Percentiles rank a stretch among this genome's conserved stretches.
These are phyloP conservation scores for Mortierella sp. DNA, from an alignment of 371 early-diverging fungal genomes.

Conservation along the genomic window DNA sequence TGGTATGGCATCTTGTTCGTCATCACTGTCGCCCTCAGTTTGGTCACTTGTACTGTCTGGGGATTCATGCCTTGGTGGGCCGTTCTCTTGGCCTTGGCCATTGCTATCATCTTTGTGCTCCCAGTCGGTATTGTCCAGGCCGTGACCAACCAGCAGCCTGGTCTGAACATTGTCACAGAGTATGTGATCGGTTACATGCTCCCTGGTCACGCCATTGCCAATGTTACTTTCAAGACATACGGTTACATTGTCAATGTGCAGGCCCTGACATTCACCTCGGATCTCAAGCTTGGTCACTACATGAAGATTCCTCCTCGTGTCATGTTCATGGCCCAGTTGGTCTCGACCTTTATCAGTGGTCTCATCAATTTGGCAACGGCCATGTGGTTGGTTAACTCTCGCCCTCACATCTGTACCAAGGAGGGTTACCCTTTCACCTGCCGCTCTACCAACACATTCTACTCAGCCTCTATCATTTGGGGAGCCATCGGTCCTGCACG, in stretches of 20 bases:
- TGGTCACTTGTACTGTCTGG: slow-evolving; percentile 58
- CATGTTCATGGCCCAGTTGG: slow-evolving; percentile 72
- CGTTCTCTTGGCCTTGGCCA: slow-evolving; percentile 57
- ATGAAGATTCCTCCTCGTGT: slow-evolving; percentile 73
- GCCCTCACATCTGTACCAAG: slow-evolving; percentile 65
- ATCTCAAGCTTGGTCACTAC: slow-evolving; percentile 77
- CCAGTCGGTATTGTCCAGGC: slow-evolving; percentile 72
- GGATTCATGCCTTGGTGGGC: slow-evolving; percentile 64
- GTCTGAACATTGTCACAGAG: slow-evolving; percentile 65
- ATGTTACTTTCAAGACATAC: slow-evolving; percentile 62
- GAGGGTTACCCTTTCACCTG: slow-evolving; percentile 67
- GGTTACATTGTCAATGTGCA: slow-evolving; percentile 66
- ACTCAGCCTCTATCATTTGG: slow-evolving; percentile 79
- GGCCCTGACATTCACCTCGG: slow-evolving; percentile 66
- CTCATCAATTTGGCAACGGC: slow-evolving; percentile 71
- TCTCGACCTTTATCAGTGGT: slow-evolving; percentile 67
- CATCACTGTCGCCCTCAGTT: slow-evolving; percentile 46
- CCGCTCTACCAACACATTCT: slow-evolving; percentile 68
- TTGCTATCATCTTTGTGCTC: slow-evolving; percentile 64
- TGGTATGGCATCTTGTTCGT: slow-evolving; percentile 62
- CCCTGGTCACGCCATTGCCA: slow-evolving; percentile 70
- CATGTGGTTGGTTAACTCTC: slow-evolving; percentile 70
- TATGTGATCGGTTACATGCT: slow-evolving; percentile 61
- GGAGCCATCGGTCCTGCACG: slow-evolving; percentile 80
- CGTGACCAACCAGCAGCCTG: slow-evolving; percentile 59